Evolutionary conservation across 202 grass and related monocot species (phyloP).

Genomic region (Digitaria exilis): DNA sequence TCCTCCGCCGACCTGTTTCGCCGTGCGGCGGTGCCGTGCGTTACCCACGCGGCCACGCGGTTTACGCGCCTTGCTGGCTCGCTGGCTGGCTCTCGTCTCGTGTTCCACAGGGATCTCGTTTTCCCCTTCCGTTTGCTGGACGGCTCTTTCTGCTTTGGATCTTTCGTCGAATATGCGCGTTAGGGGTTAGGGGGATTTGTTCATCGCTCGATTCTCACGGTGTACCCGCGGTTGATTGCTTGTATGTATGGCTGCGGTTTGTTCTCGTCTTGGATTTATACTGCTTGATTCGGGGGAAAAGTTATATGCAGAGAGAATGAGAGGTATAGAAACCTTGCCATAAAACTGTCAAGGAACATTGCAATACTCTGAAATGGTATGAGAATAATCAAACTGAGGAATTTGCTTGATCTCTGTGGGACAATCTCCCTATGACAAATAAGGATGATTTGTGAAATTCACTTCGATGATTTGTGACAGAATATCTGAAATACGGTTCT

Average conservation of each 20-base stretch:
- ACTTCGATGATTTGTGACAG: not conserved
- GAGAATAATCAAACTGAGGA: not conserved
- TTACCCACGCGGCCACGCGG: slow-evolving; percentile 22
- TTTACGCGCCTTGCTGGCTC: not conserved
- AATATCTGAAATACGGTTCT: slow-evolving; percentile 3
- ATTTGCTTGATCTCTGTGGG: not conserved
- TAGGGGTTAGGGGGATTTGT: not conserved
- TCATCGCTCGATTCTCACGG: not conserved
- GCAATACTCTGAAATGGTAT: not conserved
- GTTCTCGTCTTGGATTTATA: not conserved
- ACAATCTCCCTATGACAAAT: not conserved
- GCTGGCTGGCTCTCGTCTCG: not conserved
- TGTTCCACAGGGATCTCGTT: not conserved
- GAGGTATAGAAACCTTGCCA: too few relatives aligned
- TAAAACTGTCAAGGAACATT: not conserved
- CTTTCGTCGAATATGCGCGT: not conserved
- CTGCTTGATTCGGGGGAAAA: not conserved
- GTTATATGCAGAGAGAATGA: not conserved
- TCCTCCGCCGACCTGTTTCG: not conserved
- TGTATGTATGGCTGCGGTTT: not conserved
- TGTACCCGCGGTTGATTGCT: not conserved
- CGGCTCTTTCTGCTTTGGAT: not conserved
- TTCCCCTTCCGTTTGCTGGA: not conserved
- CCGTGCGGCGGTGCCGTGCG: not conserved
- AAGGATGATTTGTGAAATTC: not conserved